These are phyloP conservation scores for Venturia nashicola DNA, from an alignment of 2,329 filamentous ascomycete genomes.

Conservation along the genomic window DNA sequence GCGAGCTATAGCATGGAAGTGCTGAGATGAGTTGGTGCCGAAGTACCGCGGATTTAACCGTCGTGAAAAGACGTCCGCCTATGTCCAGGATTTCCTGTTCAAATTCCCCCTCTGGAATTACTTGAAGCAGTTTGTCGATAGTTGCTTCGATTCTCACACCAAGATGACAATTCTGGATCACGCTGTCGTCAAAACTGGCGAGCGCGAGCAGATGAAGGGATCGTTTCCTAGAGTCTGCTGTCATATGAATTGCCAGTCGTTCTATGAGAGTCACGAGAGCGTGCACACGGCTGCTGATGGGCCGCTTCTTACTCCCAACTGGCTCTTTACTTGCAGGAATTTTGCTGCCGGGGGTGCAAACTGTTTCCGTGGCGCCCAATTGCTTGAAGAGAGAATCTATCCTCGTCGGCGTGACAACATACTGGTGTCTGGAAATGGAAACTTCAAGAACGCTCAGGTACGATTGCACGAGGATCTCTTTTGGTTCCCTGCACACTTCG, in stretches of 20 bases:
- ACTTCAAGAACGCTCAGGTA: conserved; percentile 16
- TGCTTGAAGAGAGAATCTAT: not conserved
- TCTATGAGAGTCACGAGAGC: not conserved
- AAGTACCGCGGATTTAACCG: conserved; percentile 27
- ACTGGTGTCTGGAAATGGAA: not conserved
- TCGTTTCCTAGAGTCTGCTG: not conserved
- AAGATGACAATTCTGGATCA: conserved; percentile 3
- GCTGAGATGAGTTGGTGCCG: conserved; percentile 46
- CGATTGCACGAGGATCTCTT: conserved; percentile 23
- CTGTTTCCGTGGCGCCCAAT: not conserved
- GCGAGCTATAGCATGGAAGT: conserved; percentile 41
- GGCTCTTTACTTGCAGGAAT: not conserved
- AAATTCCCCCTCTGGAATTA: conserved; percentile 16
- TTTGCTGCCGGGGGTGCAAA: not conserved
- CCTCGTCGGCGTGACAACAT: not conserved
- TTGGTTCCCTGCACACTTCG: conserved; percentile 19
- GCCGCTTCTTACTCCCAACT: not conserved
- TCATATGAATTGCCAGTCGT: not conserved
- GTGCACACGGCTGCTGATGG: conserved; percentile 4
- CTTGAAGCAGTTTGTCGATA: conserved; percentile 17
- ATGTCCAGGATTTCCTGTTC: conserved; percentile 17
- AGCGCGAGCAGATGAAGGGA: conserved; percentile 10
- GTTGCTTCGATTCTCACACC: conserved; percentile 11
- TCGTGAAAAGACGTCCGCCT: conserved; percentile 28
- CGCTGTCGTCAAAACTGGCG: conserved; percentile 10